Evolutionary conservation across 768 basidiomycete species (phyloP).

Genomic region (Pholiota molesta): DNA sequence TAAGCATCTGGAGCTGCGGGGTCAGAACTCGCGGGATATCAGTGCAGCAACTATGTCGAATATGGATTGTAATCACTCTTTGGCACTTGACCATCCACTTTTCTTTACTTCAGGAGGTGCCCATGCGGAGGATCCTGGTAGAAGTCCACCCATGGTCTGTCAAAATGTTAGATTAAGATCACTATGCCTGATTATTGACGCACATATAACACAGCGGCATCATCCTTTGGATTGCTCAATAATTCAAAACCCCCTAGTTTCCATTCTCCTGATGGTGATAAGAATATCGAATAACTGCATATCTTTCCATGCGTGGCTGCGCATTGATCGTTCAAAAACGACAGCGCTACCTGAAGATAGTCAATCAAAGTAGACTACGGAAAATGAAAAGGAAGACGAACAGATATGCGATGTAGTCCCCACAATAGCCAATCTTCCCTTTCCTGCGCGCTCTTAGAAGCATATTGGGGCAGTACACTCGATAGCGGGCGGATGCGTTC

Average conservation of each 20-base stretch:
- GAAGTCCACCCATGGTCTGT: slow-evolving; percentile 68
- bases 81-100: slow-evolving; percentile 78
- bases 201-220: slow-evolving; percentile 80
- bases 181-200: slow-evolving; percentile 26
- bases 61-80: slow-evolving; percentile 59
- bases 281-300: slow-evolving; percentile 76
- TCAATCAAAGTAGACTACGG: slow-evolving; percentile 2
- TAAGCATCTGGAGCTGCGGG: slow-evolving; percentile 83
- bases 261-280: slow-evolving; percentile 96
- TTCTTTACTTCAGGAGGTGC: slow-evolving; percentile 90
- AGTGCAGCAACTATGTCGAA: slow-evolving; percentile 4
- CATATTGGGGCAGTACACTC: slow-evolving; percentile 61
- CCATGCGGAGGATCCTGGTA: slow-evolving; percentile 62
- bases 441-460: slow-evolving; percentile 61
- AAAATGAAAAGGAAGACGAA: slow-evolving; percentile 39
- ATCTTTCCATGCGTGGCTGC: slow-evolving; percentile 85
- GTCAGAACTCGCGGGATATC: slow-evolving; percentile 36
- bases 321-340: slow-evolving; percentile 87
- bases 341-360: slow-evolving; percentile 70
- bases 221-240: slow-evolving; percentile 81
- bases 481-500: slow-evolving; percentile 86
- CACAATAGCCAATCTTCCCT: slow-evolving; percentile 90
- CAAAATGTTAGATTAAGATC: slow-evolving; percentile 11
- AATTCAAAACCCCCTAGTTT: slow-evolving; percentile 94
- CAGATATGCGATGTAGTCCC: slow-evolving; percentile 91